Evolutionary conservation across 768 basidiomycete species (phyloP), one percentile per base, ranked within the genome.

Genomic region (Tricholoma bakamatsutake): DNA sequence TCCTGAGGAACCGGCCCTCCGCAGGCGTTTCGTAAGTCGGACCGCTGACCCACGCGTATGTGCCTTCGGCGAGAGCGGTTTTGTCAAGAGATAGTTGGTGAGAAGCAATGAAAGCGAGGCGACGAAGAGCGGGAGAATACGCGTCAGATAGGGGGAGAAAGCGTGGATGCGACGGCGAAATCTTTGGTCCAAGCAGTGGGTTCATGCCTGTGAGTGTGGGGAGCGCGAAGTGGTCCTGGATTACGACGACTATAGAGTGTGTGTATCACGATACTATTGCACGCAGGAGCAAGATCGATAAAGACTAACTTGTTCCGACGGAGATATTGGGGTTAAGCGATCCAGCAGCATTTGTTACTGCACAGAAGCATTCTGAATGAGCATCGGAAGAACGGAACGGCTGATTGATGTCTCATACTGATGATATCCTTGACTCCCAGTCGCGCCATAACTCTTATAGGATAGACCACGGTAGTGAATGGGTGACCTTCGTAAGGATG

Each of bases 21-120:
- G 90, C 92, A 2, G 88, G 84, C 0, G 89, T 90, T 71, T 95
- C 93, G 65, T 95, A 95, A 7, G 90, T 89, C 12, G 93, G 93
- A 0, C 93, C 93, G 30, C 84, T 80, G 46, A 95, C 93, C 89
- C 90, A 95, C 1, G 91, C 91, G 61, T 95, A 95, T 2, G 80
- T 83, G 0, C 93, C 93, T 66, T 94, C 93, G 2, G 80, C 82
- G 11, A 94, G 73, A 2, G 84, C 84, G 27, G 74, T 72, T 3
- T 72, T 69, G 4, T 71, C 68, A 6, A 92, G 67, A 1, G 73
- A 68, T 34, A 94, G 79, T 21, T 79, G 66, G 61, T 87, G 78
- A 0, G 90, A 82, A 0, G 91, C 85, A 17, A 82, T 77, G 71
- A 93, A 94, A 0, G 81, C 80, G 11, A 85, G 72, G 3, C 83